These are phyloP conservation scores for Kwoniella botswanensis DNA, from an alignment of 768 basidiomycete species.

Conservation along the genomic window DNA sequence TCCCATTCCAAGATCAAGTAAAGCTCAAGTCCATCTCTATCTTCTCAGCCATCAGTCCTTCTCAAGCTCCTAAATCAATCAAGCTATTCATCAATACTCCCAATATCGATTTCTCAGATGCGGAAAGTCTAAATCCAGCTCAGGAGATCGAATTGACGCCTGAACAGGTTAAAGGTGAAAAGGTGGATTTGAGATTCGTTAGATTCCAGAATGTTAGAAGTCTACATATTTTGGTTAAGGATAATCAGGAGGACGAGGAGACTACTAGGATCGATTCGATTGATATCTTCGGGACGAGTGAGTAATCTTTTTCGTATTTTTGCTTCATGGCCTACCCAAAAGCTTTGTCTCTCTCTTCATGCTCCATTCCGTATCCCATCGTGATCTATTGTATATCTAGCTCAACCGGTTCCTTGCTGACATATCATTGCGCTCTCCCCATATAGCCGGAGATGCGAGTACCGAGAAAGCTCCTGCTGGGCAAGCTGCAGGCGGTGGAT, in stretches of 20 bases:
- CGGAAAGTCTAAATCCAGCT: slow-evolving; percentile 43
- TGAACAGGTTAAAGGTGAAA: slow-evolving; percentile 53
- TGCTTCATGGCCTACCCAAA: not conserved
- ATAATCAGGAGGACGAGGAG: slow-evolving; percentile 58
- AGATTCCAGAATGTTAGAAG: slow-evolving; percentile 58
- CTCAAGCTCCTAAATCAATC: slow-evolving; percentile 55
- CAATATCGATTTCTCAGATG: slow-evolving; percentile 54
- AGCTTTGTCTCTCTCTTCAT: not conserved
- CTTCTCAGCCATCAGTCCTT: slow-evolving; percentile 49
- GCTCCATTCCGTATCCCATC: no score
- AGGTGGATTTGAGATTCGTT: slow-evolving; percentile 56
- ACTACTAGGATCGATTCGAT: slow-evolving; percentile 57
- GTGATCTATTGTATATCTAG: no score
- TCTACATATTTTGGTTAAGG: slow-evolving; percentile 55
- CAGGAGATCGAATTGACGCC: slow-evolving; percentile 55
- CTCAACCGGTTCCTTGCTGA: not conserved
- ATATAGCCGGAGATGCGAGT: slow-evolving; percentile 9
- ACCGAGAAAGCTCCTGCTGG: slow-evolving; percentile 9
- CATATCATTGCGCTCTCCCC: no score
- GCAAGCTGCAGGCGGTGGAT: slow-evolving; percentile 2
- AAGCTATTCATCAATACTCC: slow-evolving; percentile 58
- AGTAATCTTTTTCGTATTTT: slow-evolving; percentile 15
- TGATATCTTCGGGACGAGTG: slow-evolving; percentile 57
- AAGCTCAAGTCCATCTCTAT: slow-evolving; percentile 54
- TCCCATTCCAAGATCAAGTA: slow-evolving; percentile 57